Conservation (phyloP, 2,329 filamentous ascomycete species). For the Dendryphion nanum region DNA sequence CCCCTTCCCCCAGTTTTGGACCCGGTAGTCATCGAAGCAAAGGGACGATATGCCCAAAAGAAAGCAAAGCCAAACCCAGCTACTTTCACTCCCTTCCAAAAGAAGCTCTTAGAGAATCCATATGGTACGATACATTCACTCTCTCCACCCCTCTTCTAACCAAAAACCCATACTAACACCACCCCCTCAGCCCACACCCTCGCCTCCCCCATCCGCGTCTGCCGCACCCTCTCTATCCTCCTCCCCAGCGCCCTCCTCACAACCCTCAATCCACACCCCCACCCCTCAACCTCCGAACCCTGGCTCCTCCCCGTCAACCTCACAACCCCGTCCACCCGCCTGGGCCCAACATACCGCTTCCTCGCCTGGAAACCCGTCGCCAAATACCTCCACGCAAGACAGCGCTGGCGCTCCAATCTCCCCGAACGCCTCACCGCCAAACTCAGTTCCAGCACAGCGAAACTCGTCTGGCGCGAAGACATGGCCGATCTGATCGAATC, state of each 20-base stretch:
- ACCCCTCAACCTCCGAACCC: slow-evolving; percentile 53
- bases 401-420: slow-evolving; percentile 19
- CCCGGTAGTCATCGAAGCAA: slow-evolving; percentile 37
- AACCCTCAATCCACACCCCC: slow-evolving; percentile 55
- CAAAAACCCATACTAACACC: slow-evolving; percentile 3
- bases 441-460: slow-evolving; percentile 25
- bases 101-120: slow-evolving; percentile 59
- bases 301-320: slow-evolving; percentile 57
- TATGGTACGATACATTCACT: slow-evolving; percentile 54
- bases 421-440: slow-evolving; percentile 35
- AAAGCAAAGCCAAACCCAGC: slow-evolving; percentile 43
- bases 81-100: slow-evolving; percentile 53
- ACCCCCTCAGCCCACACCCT: slow-evolving; percentile 66
- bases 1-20: slow-evolving; percentile 52
- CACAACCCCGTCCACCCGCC: slow-evolving; percentile 19
- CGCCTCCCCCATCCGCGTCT: slow-evolving; percentile 59
- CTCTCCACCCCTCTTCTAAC: neutral
- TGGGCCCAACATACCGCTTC: slow-evolving; percentile 26
- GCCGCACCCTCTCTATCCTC: slow-evolving; percentile 46
- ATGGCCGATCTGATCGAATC: slow-evolving; percentile 45
- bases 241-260: slow-evolving; percentile 65
- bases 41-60: slow-evolving; percentile 38
- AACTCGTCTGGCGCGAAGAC: slow-evolving; percentile 48
- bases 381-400: slow-evolving; percentile 18
- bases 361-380: slow-evolving; percentile 13